A percentile compares a stretch with the other conserved stretches of the same genome.
Evolutionary conservation across 1,284 basidiomycete species (phyloP).

Genomic region (Melampsora larici-populina): DNA sequence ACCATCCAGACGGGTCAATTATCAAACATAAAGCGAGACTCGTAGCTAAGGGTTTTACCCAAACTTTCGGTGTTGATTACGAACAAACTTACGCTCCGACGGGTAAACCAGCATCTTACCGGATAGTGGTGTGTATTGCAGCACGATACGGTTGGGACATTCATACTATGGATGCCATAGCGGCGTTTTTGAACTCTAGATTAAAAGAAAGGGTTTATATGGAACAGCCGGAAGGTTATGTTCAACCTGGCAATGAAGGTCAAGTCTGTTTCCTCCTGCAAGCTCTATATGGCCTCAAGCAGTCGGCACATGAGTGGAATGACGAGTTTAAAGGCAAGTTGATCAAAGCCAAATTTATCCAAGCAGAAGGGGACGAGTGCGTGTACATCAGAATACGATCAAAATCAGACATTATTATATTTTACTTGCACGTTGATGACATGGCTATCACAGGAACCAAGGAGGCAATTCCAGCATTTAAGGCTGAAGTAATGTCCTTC

Average conservation of each 20-base stretch:
- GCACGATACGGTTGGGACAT: background rate
- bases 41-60: background rate
- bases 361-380: too few species aligned
- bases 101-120: background rate
- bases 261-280: too few species aligned
- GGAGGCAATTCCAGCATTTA: too few species aligned
- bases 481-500: too few species aligned
- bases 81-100: background rate
- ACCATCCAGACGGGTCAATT: background rate
- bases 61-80: background rate
- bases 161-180: background rate
- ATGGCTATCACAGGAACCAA: too few species aligned
- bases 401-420: too few species aligned
- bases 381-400: too few species aligned
- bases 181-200: background rate
- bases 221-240: background rate
- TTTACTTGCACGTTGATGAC: too few species aligned
- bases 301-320: too few species aligned
- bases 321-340: too few species aligned
- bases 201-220: background rate
- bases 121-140: background rate
- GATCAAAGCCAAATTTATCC: too few species aligned
- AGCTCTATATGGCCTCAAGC: too few species aligned
- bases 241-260: background rate
- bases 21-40: background rate